Percentiles rank a stretch among this genome's conserved stretches.
Conservation (phyloP, 1,284 basidiomycete species). For the Marasmius sp. region DNA sequence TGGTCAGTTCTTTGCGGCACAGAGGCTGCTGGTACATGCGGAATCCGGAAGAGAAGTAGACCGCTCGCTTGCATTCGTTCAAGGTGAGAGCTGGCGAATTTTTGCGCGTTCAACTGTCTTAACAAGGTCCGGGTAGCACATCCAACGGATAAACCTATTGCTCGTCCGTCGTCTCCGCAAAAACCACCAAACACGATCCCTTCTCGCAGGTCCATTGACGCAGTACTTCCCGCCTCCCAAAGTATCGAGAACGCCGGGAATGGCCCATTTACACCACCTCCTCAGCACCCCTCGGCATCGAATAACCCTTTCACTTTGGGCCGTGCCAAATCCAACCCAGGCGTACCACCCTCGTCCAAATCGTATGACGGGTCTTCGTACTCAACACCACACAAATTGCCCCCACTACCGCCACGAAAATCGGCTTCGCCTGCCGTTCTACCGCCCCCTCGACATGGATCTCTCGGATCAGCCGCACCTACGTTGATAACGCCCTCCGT, state of each 20-base stretch:
- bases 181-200: neutral
- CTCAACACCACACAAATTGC: constrained; percentile 8
- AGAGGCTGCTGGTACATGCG: constrained; percentile 65
- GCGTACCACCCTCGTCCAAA: constrained; percentile 4
- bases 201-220: constrained; percentile 7
- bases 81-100: constrained; percentile 43
- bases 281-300: constrained; percentile 6
- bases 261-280: constrained; percentile 5
- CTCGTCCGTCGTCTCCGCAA: constrained; percentile 11
- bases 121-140: constrained; percentile 1
- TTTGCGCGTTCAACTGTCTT: neutral
- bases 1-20: constrained; percentile 74
- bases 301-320: constrained; percentile 12
- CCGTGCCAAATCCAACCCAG: constrained; percentile 4
- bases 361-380: constrained; percentile 10
- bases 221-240: neutral
- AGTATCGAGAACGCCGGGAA: constrained; percentile 3
- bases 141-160: constrained; percentile 8
- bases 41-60: constrained; percentile 59
- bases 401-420: constrained; percentile 16
- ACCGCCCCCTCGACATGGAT: constrained; percentile 20
- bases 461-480: constrained; percentile 30
- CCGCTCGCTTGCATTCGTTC: constrained; percentile 64
- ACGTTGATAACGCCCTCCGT: constrained; percentile 32
- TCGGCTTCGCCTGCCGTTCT: constrained; percentile 25